Conservation (phyloP, 768 basidiomycete genomes). For the Myochromella boudieri region DNA sequence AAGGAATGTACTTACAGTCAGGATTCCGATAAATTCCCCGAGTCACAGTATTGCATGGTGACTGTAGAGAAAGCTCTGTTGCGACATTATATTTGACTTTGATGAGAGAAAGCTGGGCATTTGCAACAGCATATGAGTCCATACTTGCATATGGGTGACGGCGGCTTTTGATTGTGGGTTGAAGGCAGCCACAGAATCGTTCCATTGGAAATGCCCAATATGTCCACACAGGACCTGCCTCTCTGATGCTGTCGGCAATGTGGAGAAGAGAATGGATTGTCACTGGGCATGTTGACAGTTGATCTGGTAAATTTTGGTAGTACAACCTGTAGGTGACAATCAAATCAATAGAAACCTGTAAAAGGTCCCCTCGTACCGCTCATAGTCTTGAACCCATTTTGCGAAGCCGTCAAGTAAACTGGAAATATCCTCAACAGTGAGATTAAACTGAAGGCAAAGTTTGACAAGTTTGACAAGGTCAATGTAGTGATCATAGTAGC, state of each 20-base stretch:
- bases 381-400: conserved; percentile 31
- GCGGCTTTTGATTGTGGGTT: conserved; percentile 25
- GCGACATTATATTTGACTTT: conserved; percentile 13
- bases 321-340: too few species aligned
- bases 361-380: too few species aligned
- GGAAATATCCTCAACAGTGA: conserved; percentile 20
- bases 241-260: conserved; percentile 29
- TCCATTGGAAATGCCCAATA: conserved; percentile 43
- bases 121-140: conserved; percentile 8
- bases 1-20: too few species aligned
- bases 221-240: conserved; percentile 34
- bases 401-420: conserved; percentile 21
- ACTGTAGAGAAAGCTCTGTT: conserved; percentile 4
- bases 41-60: too few species aligned
- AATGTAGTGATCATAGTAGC: conserved; percentile 38
- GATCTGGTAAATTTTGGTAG: conserved; percentile 22
- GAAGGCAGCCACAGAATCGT: conserved; percentile 30
- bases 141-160: conserved; percentile 20
- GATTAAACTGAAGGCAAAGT: conserved; percentile 31
- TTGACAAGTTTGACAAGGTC: conserved; percentile 29
- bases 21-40: too few species aligned
- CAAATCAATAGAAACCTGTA: too few species aligned
- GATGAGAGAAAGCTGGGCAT: conserved; percentile 19
- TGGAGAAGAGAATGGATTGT: conserved; percentile 36
- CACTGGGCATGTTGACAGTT: conserved; percentile 26